These are phyloP conservation scores for Leavenworthia alabamica DNA, from an alignment of 345 rosid species.

Conservation along the genomic window DNA sequence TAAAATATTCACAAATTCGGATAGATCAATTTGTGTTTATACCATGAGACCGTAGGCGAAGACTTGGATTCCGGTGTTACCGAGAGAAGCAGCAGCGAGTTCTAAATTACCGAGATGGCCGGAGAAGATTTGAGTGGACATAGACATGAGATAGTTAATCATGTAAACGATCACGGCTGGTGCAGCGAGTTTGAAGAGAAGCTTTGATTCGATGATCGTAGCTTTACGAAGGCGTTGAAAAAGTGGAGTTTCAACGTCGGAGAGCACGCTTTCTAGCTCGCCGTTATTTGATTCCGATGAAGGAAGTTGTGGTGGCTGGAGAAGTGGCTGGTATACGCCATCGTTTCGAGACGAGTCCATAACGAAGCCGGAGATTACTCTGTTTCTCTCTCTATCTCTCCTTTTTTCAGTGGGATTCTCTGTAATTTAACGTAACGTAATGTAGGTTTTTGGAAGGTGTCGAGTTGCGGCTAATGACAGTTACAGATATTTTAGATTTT, in stretches of 20 bases:
- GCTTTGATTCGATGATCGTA: slow-evolving; percentile 26
- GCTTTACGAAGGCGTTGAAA: slow-evolving; percentile 17
- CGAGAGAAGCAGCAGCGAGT: slow-evolving; percentile 60
- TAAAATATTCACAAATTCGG: neutral
- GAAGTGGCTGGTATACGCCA: neutral
- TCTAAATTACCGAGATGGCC: slow-evolving; percentile 63
- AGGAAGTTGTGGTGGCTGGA: slow-evolving; percentile 5
- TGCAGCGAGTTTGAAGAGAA: slow-evolving; percentile 45
- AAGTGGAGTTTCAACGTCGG: slow-evolving; percentile 23
- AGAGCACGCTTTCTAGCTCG: slow-evolving; percentile 22
- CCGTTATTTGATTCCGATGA: slow-evolving; percentile 8
- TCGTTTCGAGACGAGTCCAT: slow-evolving; percentile 11
- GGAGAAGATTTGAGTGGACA: slow-evolving; percentile 49
- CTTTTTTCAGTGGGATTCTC: neutral
- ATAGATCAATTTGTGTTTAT: neutral
- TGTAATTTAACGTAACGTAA: neutral
- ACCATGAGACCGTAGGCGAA: slow-evolving; percentile 37
- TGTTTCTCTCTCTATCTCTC: neutral
- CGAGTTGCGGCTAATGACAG: neutral
- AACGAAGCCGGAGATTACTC: neutral
- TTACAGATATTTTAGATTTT: neutral
- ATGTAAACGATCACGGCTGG: slow-evolving; percentile 50
- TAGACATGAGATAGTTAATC: slow-evolving; percentile 52
- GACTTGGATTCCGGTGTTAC: slow-evolving; percentile 55
- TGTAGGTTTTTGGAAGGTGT: neutral